Base-by-base conservation (phyloP, 306 rosid species). In the Datisca glomerata region DNA sequence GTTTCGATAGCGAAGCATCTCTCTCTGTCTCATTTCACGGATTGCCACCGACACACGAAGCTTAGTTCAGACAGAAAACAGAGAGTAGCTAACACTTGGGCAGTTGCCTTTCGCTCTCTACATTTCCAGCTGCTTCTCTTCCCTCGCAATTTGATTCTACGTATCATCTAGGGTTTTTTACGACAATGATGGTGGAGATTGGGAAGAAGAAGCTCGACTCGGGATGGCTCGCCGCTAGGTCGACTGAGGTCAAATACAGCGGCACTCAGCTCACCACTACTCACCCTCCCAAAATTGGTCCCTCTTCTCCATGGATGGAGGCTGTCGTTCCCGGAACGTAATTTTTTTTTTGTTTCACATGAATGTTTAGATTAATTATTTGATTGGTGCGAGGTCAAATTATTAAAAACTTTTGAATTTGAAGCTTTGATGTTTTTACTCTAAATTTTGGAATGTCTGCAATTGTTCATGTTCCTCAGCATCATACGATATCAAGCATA, bases 261-360 rank as follows among this genome's bases (percentile, higher is more conserved):
- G 97, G 94, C 4, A 70, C 45, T 51, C 85, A 74, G 65, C 97
- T 87, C 67, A 82, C 97, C 49, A 76, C 94, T 2, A 67, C 94
- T 44, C 74, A 76, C 42, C 80, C 85, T 46, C 97, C 97, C 2
- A 44, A 82, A 23, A 19, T 44, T 23, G 50, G 64, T 34, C 53
- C 78, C 47, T 34, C 55, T 43, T 65, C 89, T 1, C 97, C 93
- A 4, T 87, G 97, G 97, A 74, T 82, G 62, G 47, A 70, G 42
- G 97, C 97, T 21, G 62, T 58, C 50, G 80, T 87, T 18, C 97
- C 97, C 18, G 97, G 94, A 79, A 82, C 97, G 97, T 82, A 87
- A 71, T 59, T 29, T 1, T 7, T 45, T 24, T 33, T 22, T 25
- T 45, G 14, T 32, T 50, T 28, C 23, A 37, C 45, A 22, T 10